phyloP scores from a whole-genome alignment of 768 basidiomycete genomes.

The Russula vinacea region DNA sequence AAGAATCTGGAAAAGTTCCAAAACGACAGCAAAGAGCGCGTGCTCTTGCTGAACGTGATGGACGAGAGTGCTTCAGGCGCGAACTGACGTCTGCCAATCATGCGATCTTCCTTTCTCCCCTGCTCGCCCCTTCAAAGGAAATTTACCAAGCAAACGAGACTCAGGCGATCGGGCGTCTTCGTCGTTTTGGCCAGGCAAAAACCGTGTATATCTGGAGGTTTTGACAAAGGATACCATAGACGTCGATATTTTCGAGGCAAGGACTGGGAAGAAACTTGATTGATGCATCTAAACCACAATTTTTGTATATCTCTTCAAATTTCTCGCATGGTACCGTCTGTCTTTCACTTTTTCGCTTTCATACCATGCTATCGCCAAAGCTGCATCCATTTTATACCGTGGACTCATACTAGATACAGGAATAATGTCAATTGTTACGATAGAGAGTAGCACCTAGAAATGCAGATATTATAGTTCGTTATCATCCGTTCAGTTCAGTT shows the following conservation, averaged over 20 bases:
- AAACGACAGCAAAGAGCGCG: conserved; percentile 68
- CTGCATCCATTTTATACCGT: neutral
- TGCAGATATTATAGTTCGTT: neutral
- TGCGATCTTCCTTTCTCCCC: conserved; percentile 90
- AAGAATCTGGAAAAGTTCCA: conserved; percentile 86
- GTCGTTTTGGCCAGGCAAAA: conserved; percentile 79
- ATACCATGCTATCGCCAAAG: neutral
- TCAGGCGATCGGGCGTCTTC: conserved; percentile 78
- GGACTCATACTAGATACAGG: conserved; percentile 8
- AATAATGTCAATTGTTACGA: neutral
- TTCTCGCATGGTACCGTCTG: neutral
- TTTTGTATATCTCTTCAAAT: neutral
- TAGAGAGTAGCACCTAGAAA: neutral
- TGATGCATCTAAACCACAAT: neutral
- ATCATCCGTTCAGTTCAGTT: too few relatives aligned
- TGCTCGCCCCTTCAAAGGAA: conserved; percentile 77
- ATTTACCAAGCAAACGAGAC: conserved; percentile 82
- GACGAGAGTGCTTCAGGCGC: conserved; percentile 94
- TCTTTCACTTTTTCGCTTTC: conserved; percentile 1
- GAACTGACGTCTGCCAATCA: conserved; percentile 93
- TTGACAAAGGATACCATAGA: conserved; percentile 87
- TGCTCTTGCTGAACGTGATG: conserved; percentile 86
- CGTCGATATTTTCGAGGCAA: conserved; percentile 70
- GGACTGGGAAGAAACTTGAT: conserved; percentile 33
- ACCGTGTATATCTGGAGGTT: conserved; percentile 81